A percentile compares a stretch with the other conserved stretches of the same genome.
Evolutionary conservation across 306 rosid species (phyloP).

Genomic region (Quercus aquifolioides): DNA sequence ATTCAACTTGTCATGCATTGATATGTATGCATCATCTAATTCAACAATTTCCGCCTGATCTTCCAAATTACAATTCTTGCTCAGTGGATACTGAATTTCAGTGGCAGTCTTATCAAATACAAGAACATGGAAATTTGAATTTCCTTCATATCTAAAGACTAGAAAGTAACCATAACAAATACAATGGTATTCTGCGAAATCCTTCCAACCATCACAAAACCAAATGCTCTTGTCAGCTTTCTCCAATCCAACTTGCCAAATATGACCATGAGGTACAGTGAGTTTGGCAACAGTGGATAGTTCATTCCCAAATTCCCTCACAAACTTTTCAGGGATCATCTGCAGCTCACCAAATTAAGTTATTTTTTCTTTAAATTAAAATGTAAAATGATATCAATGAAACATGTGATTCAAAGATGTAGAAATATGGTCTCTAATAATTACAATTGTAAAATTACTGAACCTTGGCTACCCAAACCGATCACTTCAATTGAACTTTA

Average conservation of each 20-base stretch:
- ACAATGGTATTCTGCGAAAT: slow-evolving; percentile 13
- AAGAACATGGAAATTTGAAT: slow-evolving; percentile 20
- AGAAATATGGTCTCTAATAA: too few species aligned
- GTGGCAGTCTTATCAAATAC: slow-evolving; percentile 1
- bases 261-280: slow-evolving; percentile 4
- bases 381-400: too few species aligned
- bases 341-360: background rate
- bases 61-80: background rate
- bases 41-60: background rate
- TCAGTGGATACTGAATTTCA: slow-evolving; percentile 23
- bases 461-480: background rate
- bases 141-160: slow-evolving; percentile 17
- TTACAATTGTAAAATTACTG: too few species aligned
- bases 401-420: too few species aligned
- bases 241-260: slow-evolving; percentile 20
- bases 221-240: background rate
- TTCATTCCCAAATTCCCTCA: slow-evolving; percentile 2
- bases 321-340: slow-evolving; percentile 13
- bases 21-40: background rate
- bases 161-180: slow-evolving; percentile 1
- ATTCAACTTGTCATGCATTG: background rate
- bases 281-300: background rate
- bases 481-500: background rate
- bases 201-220: slow-evolving; percentile 8
- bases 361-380: background rate